Evolutionary conservation across 345 rosid species (phyloP).

Genomic region (Hypericum perforatum): DNA sequence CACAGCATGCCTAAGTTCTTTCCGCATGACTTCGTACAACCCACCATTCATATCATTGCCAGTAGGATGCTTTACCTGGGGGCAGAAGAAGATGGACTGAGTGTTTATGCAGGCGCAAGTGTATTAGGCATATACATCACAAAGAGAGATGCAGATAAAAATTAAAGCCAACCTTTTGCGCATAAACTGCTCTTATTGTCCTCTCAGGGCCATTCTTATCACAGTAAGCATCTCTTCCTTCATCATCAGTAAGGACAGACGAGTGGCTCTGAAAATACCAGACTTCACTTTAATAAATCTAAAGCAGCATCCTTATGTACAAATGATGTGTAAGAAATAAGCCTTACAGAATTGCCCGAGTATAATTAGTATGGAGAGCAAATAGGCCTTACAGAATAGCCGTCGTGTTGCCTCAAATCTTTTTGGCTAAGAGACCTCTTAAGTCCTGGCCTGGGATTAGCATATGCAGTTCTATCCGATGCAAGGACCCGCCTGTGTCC

Average conservation of each 20-base stretch:
- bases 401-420: slow-evolving; percentile 63
- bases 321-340: too few species aligned
- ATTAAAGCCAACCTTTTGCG: slow-evolving; percentile 56
- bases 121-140: background rate
- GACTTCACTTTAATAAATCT: slow-evolving; percentile 1
- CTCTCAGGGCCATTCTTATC: slow-evolving; percentile 43
- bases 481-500: slow-evolving; percentile 28
- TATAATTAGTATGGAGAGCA: slow-evolving; percentile 6
- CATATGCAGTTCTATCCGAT: slow-evolving; percentile 29
- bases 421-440: slow-evolving; percentile 68
- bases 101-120: background rate
- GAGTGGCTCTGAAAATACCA: slow-evolving; percentile 66
- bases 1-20: slow-evolving; percentile 63
- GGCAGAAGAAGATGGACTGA: slow-evolving; percentile 6
- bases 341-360: slow-evolving; percentile 1
- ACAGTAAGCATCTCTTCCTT: slow-evolving; percentile 41
- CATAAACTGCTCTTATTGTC: slow-evolving; percentile 59
- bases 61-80: slow-evolving; percentile 40
- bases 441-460: slow-evolving; percentile 39
- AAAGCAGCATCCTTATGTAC: background rate
- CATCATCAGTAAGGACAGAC: slow-evolving; percentile 84
- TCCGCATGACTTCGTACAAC: slow-evolving; percentile 50
- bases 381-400: slow-evolving; percentile 62
- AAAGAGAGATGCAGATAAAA: background rate
- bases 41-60: slow-evolving; percentile 36